Base-by-base conservation (phyloP, 2,329 filamentous ascomycete species). In the Botryotinia convoluta region DNA sequence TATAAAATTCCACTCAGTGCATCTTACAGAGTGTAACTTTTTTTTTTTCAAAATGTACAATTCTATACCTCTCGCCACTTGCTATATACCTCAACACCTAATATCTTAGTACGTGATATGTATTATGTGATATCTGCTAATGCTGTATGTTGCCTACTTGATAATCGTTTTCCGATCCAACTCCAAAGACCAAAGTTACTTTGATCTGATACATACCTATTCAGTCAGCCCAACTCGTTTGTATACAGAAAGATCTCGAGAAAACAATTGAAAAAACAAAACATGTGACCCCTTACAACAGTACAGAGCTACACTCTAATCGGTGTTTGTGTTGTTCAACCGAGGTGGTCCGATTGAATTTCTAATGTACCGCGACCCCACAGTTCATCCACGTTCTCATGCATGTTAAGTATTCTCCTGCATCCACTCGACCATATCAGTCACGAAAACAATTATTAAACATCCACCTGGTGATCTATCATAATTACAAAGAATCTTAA, bases 1-100 rank as follows among this genome's bases (percentile, higher is more conserved):
- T 32, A 42, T 6, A 72, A 64, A 57, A 68, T 29, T 72, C 70
- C 70, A 32, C 70, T 72, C 61, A 59, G n/a, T 68, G 65, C 65
- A 68, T 68, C 35, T 57, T 42, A 32, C 48, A 68, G 10, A 32
- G 35, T 10, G 9, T 48, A 42, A 29, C 39, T 20, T 35, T 48
- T 26, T 57, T 57, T 51, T 35, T 7, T 10, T 48, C 35, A 29
- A 20, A 59, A 29, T 67, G n/a, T 72, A 35, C 29, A 57, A 32
- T 72, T 44, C 35, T 32, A 65, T 44, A 18, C 16, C 14, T 57
- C 51, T 57, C 51, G 51, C 51, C n/a, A 51, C 44, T 18, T n/a
- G 45, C 29, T 37, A 26, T 4, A 59, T 10, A 32, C 6, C 10
- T 16, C 26, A 9, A 4, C 35, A 26, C 32, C 22, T n/a, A 7